Evolutionary conservation across 805 yeast species (phyloP).

Genomic region (Starmera pachycereana): DNA sequence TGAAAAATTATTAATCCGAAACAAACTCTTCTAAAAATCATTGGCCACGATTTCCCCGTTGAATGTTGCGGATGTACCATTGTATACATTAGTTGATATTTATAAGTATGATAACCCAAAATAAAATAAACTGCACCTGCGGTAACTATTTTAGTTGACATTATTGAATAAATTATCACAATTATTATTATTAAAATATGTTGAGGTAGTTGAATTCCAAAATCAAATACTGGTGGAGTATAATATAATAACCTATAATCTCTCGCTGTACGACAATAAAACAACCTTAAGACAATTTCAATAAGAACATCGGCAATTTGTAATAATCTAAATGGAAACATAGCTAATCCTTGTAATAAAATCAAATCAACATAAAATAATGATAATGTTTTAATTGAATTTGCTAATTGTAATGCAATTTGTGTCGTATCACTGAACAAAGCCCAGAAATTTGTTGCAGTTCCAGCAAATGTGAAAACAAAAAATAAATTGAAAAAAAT

Average conservation of each 20-base stretch:
- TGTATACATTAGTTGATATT: conserved; percentile 81
- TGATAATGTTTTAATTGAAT: conserved; percentile 68
- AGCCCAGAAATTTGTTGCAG: conserved; percentile 74
- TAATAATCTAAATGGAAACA: conserved; percentile 78
- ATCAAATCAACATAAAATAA: conserved; percentile 85
- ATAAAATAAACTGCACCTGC: conserved; percentile 81
- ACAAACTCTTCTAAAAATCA: conserved; percentile 73
- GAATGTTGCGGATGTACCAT: conserved; percentile 96
- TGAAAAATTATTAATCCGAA: conserved; percentile 79
- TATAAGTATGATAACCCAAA: conserved; percentile 80
- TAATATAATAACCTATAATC: conserved; percentile 60
- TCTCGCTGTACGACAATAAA: conserved; percentile 67
- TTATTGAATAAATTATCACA: conserved; percentile 77
- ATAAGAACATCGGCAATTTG: conserved; percentile 68
- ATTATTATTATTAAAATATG: conserved; percentile 81
- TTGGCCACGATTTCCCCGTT: conserved; percentile 94
- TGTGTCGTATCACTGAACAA: conserved; percentile 81
- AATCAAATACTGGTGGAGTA: conserved; percentile 86
- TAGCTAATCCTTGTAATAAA: conserved; percentile 73
- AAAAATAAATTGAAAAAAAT: conserved; percentile 88
- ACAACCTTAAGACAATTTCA: conserved; percentile 51
- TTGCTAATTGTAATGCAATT: conserved; percentile 80
- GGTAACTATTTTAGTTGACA: conserved; percentile 79
- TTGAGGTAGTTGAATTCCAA: conserved; percentile 85
- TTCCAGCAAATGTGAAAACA: conserved; percentile 90